Base-by-base conservation (phyloP, 2,329 filamentous ascomycete genomes). In the Aspergillus proliferans region DNA sequence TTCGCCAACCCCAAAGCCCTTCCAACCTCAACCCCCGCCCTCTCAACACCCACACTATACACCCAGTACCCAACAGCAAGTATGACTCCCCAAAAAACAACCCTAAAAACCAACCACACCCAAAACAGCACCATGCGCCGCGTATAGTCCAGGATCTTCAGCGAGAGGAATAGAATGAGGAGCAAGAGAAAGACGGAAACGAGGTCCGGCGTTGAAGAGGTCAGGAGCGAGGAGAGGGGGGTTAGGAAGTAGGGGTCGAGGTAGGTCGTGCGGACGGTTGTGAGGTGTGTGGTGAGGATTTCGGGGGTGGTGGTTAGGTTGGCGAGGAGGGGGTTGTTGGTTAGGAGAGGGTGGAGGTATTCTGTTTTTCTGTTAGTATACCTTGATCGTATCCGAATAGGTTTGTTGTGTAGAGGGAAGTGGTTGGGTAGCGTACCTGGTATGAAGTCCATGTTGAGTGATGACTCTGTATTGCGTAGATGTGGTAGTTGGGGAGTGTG, bases 71-170 rank as follows among this genome's bases (percentile, higher is more conserved):
- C 75, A 0, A 83, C 39, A 0, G 76, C 74, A 4, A 77, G 70
- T 2, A 91, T 57, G 2, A 72, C 65, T 1, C 77, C 78, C 82
- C 83, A 93, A 54, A 89, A 82, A 1, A 80, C 66, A 39, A 89
- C 57, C 21, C 79, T 72, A 54, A 88, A 66, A 9, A 77, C 76
- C 48, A 95, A 63, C n/a, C 79, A 74, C 46, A 89, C 80, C 82
- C 88, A 89, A 73, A 84, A 94, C 62, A 89, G 73, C 50, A 95
- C 76, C 18, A 88, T 71, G 52, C 88, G 80, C 52, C 84, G 82
- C 15, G 89, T 73, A 72, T 86, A 85, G 64, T 84, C 79, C 55
- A 85, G 71, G 39, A 93, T 74, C 55, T 81, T 80, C 51, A 85
- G 69, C 10, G 76, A 77, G 49, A 91, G 65, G 63, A 89, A 75